A percentile compares a stretch with the other conserved stretches of the same genome.
Evolutionary conservation across 805 yeast species (phyloP).

Genomic region (Kodamaea jinghongensis): DNA sequence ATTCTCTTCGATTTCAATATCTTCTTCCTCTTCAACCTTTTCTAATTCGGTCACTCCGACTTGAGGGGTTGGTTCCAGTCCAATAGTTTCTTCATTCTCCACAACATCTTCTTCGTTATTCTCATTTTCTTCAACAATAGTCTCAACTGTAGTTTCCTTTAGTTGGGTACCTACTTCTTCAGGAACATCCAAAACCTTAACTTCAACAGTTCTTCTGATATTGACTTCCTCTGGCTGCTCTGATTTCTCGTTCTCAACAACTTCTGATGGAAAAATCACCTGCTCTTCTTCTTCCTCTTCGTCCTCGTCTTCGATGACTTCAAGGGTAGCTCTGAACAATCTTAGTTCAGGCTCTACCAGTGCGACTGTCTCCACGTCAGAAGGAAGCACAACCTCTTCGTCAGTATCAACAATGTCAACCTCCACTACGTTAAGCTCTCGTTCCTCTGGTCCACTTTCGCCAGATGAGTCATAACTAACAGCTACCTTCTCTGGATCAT

Average conservation of each 20-base stretch:
- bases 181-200: neutral
- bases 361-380: neutral
- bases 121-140: slow-evolving; percentile 3
- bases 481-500: too few relatives aligned
- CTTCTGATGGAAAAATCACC: neutral
- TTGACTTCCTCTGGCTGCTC: neutral
- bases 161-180: too few relatives aligned
- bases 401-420: neutral
- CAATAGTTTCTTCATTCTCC: too few relatives aligned
- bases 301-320: neutral
- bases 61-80: too few relatives aligned
- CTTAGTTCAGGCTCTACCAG: too few relatives aligned
- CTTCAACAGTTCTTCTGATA: neutral
- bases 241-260: neutral
- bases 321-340: too few relatives aligned
- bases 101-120: neutral
- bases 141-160: neutral
- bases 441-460: neutral
- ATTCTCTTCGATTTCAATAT: too few relatives aligned
- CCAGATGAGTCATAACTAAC: too few relatives aligned
- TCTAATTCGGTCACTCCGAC: too few relatives aligned
- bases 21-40: too few relatives aligned
- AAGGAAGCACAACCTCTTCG: slow-evolving; percentile 1
- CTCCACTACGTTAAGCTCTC: neutral
- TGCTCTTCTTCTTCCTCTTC: neutral